A percentile compares a stretch with the other conserved stretches of the same genome.
Conservation (phyloP, 2,329 filamentous ascomycete species). For the Teratosphaeria epicoccoides region DNA sequence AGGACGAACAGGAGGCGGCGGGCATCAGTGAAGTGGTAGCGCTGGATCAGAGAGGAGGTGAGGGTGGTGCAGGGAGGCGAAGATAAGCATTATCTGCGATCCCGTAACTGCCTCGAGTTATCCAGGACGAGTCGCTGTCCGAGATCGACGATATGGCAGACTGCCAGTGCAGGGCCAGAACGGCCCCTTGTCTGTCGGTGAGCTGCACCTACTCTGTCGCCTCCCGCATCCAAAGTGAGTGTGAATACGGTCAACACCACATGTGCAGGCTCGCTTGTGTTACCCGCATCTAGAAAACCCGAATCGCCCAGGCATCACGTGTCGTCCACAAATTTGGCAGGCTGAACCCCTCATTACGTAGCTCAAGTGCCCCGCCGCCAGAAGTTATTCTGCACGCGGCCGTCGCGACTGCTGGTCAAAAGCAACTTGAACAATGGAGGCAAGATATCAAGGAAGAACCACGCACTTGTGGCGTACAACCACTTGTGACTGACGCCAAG, state of each 20-base stretch:
- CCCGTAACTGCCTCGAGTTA: background rate
- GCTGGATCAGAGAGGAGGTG: constrained; percentile 10
- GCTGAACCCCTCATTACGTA: background rate
- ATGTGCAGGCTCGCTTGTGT: background rate
- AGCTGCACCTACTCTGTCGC: no score
- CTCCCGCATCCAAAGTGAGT: no score
- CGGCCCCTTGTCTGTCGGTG: no score
- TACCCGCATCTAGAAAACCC: background rate
- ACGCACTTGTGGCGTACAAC: background rate
- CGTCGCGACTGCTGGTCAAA: no score
- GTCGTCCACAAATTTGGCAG: background rate
- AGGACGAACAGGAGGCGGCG: constrained; percentile 92
- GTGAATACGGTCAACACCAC: no score
- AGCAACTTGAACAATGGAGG: no score
- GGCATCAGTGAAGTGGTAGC: constrained; percentile 68
- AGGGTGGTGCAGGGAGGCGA: constrained; percentile 3
- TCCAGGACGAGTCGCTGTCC: no score
- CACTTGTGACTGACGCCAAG: no score
- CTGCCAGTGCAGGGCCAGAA: no score
- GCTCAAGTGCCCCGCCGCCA: background rate
- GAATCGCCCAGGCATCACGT: background rate
- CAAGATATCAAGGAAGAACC: background rate
- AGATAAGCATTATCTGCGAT: background rate
- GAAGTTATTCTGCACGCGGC: no score
- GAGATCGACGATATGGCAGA: no score